Evolutionary conservation across 2,329 filamentous ascomycete genomes (phyloP).

Genomic region (Fusarium sp.): DNA sequence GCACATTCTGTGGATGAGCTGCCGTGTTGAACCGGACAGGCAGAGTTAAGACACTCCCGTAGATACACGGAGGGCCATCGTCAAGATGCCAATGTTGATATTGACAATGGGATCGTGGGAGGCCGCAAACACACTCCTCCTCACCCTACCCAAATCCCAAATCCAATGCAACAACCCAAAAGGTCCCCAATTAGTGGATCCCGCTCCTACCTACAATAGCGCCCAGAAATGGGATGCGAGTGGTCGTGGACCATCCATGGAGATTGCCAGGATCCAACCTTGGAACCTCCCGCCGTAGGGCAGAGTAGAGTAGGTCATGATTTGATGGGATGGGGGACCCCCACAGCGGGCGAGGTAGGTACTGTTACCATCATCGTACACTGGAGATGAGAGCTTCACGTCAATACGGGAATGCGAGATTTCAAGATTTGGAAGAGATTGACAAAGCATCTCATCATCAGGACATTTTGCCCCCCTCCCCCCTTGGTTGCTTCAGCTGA

Average conservation of each 20-base stretch:
- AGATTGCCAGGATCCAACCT: slow-evolving; percentile 34
- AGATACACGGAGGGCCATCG: no score
- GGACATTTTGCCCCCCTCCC: neutral
- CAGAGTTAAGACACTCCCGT: neutral
- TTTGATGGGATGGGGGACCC: neutral
- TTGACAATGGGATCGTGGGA: neutral
- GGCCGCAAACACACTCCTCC: slow-evolving; percentile 11
- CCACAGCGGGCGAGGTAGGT: slow-evolving; percentile 33
- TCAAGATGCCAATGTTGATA: neutral
- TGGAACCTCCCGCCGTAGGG: slow-evolving; percentile 24
- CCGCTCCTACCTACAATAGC: slow-evolving; percentile 21
- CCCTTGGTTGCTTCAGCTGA: slow-evolving; percentile 18
- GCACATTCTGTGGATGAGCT: neutral
- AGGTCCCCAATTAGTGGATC: slow-evolving; percentile 17
- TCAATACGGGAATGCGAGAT: neutral
- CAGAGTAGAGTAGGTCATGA: neutral
- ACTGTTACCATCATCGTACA: neutral
- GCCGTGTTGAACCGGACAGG: neutral
- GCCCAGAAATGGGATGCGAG: neutral
- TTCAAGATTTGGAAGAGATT: slow-evolving; percentile 2
- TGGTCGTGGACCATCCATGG: slow-evolving; percentile 20
- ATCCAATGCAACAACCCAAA: neutral
- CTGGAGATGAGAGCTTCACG: slow-evolving; percentile 17
- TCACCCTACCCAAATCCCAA: neutral
- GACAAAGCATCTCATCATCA: slow-evolving; percentile 1